phyloP scores from a whole-genome alignment of 2,329 filamentous ascomycete genomes.

The Pseudogymnoascus sp. region DNA sequence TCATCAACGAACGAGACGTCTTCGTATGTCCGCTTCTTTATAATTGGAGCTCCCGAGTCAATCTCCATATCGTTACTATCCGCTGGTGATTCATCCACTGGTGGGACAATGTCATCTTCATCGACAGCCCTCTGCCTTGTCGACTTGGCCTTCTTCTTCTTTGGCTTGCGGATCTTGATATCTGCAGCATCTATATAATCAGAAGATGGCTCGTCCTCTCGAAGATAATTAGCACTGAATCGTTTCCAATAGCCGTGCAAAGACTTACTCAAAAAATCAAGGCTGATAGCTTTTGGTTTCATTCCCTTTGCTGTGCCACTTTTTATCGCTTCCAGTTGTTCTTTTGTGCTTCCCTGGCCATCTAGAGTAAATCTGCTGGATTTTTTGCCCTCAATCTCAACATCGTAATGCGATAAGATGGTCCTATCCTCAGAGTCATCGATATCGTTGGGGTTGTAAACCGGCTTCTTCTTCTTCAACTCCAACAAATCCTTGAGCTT shows the following conservation, averaged over 20 bases:
- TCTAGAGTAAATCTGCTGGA: slow-evolving; percentile 81
- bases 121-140: slow-evolving; percentile 62
- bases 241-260: neutral
- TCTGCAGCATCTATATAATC: slow-evolving; percentile 85
- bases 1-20: slow-evolving; percentile 75
- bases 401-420: slow-evolving; percentile 86
- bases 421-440: slow-evolving; percentile 55
- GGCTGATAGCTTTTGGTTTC: slow-evolving; percentile 63
- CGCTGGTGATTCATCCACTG: slow-evolving; percentile 28
- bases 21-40: slow-evolving; percentile 57
- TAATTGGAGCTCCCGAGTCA: slow-evolving; percentile 46
- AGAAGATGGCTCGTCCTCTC: slow-evolving; percentile 60
- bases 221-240: slow-evolving; percentile 20
- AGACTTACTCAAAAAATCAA: slow-evolving; percentile 58
- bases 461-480: slow-evolving; percentile 80
- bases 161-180: slow-evolving; percentile 89
- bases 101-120: slow-evolving; percentile 49
- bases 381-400: slow-evolving; percentile 89
- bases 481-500: slow-evolving; percentile 68
- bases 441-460: slow-evolving; percentile 76
- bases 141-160: slow-evolving; percentile 78
- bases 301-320: slow-evolving; percentile 45
- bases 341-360: slow-evolving; percentile 61
- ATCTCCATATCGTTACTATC: slow-evolving; percentile 62
- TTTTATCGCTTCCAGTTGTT: slow-evolving; percentile 49